Conservation (phyloP, 2,329 filamentous ascomycete species). For the Talaromyces sp. region DNA sequence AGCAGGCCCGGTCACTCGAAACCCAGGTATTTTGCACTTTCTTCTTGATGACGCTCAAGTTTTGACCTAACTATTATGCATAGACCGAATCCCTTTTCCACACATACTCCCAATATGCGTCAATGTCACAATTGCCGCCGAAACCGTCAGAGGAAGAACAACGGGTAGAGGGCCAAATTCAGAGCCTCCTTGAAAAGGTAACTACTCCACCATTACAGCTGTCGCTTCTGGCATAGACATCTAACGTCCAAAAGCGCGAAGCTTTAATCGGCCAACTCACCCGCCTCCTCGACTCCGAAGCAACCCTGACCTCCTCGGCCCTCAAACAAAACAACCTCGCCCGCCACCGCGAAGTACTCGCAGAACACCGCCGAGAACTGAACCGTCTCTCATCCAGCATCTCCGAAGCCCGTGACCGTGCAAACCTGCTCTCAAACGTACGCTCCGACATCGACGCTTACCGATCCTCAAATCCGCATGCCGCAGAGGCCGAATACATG, state of each 20-base stretch:
- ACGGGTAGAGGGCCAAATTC: slow-evolving; percentile 73
- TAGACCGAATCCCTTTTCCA: slow-evolving; percentile 72
- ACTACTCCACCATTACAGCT: slow-evolving; percentile 5
- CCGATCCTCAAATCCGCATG: slow-evolving; percentile 73
- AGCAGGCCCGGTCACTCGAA: slow-evolving; percentile 84
- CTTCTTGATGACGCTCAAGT: too few relatives aligned
- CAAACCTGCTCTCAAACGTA: slow-evolving; percentile 86
- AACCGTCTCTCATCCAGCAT: slow-evolving; percentile 70
- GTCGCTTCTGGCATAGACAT: slow-evolving; percentile 8
- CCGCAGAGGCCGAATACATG: slow-evolving; percentile 95
- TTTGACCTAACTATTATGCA: background rate
- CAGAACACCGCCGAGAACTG: slow-evolving; percentile 81
- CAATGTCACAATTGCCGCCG: slow-evolving; percentile 70
- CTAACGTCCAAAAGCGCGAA: slow-evolving; percentile 61
- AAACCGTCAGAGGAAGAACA: slow-evolving; percentile 84
- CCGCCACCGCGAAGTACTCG: slow-evolving; percentile 84
- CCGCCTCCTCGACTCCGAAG: slow-evolving; percentile 89
- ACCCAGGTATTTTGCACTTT: slow-evolving; percentile 63
- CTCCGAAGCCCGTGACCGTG: slow-evolving; percentile 73
- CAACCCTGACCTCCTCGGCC: slow-evolving; percentile 78
- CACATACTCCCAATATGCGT: slow-evolving; percentile 85
- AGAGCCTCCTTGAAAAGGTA: slow-evolving; percentile 81
- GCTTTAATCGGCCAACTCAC: slow-evolving; percentile 74
- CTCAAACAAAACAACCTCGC: slow-evolving; percentile 96
- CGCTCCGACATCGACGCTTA: slow-evolving; percentile 90